Percentiles rank a stretch among this genome's conserved stretches.
Conservation (phyloP, 768 basidiomycete genomes). For the Mycena latifolia region DNA sequence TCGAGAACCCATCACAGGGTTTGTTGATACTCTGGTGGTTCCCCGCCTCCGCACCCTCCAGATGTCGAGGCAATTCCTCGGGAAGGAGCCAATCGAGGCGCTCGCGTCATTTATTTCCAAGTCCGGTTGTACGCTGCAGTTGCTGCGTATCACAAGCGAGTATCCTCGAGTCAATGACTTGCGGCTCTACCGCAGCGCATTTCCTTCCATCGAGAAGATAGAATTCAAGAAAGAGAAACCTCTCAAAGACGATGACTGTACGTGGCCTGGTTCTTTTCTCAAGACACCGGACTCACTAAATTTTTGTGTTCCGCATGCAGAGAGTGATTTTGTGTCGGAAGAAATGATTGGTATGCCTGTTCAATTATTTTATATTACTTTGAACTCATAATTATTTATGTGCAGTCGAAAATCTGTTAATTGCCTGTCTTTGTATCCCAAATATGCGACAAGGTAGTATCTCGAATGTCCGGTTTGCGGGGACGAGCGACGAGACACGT, state of each 20-base stretch:
- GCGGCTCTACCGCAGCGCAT: conserved; percentile 11
- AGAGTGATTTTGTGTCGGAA: conserved; percentile 11
- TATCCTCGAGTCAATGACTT: conserved; percentile 3
- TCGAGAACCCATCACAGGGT: conserved; percentile 9
- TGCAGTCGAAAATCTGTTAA: conserved; percentile 11
- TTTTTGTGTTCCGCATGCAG: conserved; percentile 5
- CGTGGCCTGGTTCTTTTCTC: conserved; percentile 15
- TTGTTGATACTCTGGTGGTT: conserved; percentile 11
- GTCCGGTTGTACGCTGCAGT: conserved; percentile 16
- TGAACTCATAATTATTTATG: conserved; percentile 14
- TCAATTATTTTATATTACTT: conserved; percentile 11
- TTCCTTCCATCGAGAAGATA: conserved; percentile 15
- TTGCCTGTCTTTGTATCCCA: conserved; percentile 7
- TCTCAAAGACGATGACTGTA: conserved; percentile 17
- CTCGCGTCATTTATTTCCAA: conserved; percentile 13
- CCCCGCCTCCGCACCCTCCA: conserved; percentile 10
- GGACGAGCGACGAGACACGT: no score
- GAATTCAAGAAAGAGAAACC: conserved; percentile 16
- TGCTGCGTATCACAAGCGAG: conserved; percentile 16
- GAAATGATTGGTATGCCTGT: conserved; percentile 2
- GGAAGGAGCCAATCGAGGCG: conserved; percentile 13
- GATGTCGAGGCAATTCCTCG: conserved; percentile 4
- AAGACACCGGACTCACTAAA: conserved; percentile 14
- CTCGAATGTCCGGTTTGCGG: no score
- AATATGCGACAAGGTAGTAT: no score